Evolutionary conservation across 2,329 filamentous ascomycete species (phyloP).

Genomic region (Alternaria infectoria): DNA sequence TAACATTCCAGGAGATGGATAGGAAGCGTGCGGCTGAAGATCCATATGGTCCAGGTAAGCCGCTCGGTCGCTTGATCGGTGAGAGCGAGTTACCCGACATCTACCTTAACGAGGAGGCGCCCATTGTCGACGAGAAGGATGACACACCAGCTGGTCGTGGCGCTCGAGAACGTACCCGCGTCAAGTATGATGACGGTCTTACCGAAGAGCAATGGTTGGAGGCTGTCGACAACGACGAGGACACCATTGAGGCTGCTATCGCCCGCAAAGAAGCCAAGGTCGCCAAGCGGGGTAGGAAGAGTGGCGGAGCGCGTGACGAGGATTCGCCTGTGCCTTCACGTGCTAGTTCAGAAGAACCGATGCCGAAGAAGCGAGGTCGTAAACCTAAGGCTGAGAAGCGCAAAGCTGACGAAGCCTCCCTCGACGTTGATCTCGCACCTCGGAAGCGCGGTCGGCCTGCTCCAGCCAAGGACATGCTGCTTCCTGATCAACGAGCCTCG

Average conservation of each 20-base stretch:
- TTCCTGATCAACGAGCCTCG: slow-evolving; percentile 72
- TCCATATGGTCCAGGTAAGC: slow-evolving; percentile 75
- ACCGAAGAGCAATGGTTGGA: slow-evolving; percentile 99
- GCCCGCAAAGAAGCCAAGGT: slow-evolving; percentile 86
- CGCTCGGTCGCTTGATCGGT: slow-evolving; percentile 78
- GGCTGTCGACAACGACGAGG: slow-evolving; percentile 95
- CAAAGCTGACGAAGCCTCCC: slow-evolving; percentile 74
- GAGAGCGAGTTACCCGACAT: slow-evolving; percentile 93
- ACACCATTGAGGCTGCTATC: slow-evolving; percentile 90
- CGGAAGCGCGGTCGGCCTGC: slow-evolving; percentile 69
- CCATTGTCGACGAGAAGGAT: slow-evolving; percentile 77
- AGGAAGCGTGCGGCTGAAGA: slow-evolving; percentile 71
- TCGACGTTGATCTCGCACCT: slow-evolving; percentile 67
- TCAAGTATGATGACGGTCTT: slow-evolving; percentile 94
- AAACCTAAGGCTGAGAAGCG: slow-evolving; percentile 83
- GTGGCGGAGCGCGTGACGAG: slow-evolving; percentile 62
- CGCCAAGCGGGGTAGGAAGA: slow-evolving; percentile 76
- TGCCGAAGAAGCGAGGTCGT: slow-evolving; percentile 79
- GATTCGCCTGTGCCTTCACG: slow-evolving; percentile 80
- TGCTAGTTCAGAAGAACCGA: slow-evolving; percentile 81
- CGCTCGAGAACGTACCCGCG: slow-evolving; percentile 90
- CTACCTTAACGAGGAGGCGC: slow-evolving; percentile 85
- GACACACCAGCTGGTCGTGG: slow-evolving; percentile 79
- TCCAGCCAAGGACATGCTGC: slow-evolving; percentile 73
- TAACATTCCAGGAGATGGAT: slow-evolving; percentile 82